A percentile compares a stretch with the other conserved stretches of the same genome.
Conservation (phyloP, 1,284 basidiomycete species). For the Takashimella koratensis region DNA sequence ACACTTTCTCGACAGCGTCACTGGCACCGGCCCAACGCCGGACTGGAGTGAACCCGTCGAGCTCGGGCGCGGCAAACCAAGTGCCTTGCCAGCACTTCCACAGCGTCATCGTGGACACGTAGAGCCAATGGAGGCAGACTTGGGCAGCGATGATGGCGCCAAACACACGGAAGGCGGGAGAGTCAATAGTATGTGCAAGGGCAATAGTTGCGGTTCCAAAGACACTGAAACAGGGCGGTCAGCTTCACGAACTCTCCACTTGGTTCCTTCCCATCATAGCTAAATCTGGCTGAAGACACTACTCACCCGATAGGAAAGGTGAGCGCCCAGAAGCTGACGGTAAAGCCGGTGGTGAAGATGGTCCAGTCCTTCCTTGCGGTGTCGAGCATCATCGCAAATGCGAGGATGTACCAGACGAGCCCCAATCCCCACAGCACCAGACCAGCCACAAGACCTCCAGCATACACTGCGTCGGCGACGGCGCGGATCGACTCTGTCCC, state of each 20-base stretch:
- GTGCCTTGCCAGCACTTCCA: conserved; percentile 16
- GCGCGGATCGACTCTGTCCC: conserved; percentile 19
- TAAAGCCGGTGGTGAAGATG: conserved; percentile 27
- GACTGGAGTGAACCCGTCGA: neutral
- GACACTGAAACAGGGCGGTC: no score
- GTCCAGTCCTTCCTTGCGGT: conserved; percentile 11
- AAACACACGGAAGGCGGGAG: conserved; percentile 54
- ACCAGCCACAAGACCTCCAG: conserved; percentile 33
- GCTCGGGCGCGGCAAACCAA: neutral
- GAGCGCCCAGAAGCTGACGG: conserved; percentile 43
- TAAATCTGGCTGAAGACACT: no score
- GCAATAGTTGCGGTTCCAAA: conserved; percentile 62
- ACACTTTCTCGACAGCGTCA: no score
- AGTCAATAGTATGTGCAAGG: conserved; percentile 56
- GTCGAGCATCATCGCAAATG: conserved; percentile 34
- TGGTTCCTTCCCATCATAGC: no score
- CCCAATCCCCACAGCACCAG: conserved; percentile 52
- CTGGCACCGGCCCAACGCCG: no score
- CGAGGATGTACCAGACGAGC: conserved; percentile 50
- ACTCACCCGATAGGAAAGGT: conserved; percentile 52
- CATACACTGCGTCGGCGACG: conserved; percentile 51
- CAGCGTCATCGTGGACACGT: conserved; percentile 53
- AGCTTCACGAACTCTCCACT: no score
- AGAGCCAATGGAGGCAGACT: conserved; percentile 59
- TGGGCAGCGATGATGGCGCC: conserved; percentile 57